phyloP scores from a whole-genome alignment of 805 yeast genomes.

The Komagataella pseudopastoris region DNA sequence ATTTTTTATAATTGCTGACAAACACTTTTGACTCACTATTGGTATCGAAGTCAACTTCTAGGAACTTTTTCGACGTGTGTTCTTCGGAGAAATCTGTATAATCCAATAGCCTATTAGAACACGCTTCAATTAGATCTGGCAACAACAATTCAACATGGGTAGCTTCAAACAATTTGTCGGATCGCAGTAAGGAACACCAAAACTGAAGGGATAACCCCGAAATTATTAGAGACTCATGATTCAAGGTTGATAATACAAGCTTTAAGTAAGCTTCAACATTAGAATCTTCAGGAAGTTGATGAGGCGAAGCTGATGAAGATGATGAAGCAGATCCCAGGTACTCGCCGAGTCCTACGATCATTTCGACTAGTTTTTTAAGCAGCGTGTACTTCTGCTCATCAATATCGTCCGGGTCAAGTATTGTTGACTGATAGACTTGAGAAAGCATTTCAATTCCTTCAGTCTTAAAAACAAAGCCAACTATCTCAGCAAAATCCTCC shows the following conservation, averaged over 20 bases:
- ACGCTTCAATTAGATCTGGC: slow-evolving; percentile 57
- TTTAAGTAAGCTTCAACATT: slow-evolving; percentile 59
- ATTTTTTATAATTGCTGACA: slow-evolving; percentile 65
- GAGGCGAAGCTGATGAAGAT: background rate
- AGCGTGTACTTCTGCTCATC: slow-evolving; percentile 66
- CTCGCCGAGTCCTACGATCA: slow-evolving; percentile 79
- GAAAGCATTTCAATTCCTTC: slow-evolving; percentile 63
- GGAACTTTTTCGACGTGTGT: slow-evolving; percentile 45
- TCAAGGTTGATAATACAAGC: slow-evolving; percentile 68
- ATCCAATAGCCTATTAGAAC: slow-evolving; percentile 68
- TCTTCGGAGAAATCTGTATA: slow-evolving; percentile 59
- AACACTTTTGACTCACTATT: slow-evolving; percentile 68
- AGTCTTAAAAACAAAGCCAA: slow-evolving; percentile 63
- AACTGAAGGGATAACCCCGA: slow-evolving; percentile 85
- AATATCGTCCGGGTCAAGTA: slow-evolving; percentile 52
- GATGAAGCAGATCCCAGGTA: slow-evolving; percentile 39
- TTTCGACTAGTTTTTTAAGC: slow-evolving; percentile 81
- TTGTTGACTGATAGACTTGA: slow-evolving; percentile 47
- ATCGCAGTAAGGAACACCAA: slow-evolving; percentile 85
- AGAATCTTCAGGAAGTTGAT: slow-evolving; percentile 13
- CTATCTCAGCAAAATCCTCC: slow-evolving; percentile 62
- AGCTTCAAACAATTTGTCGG: slow-evolving; percentile 56
- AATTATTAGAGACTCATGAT: slow-evolving; percentile 75
- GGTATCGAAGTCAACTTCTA: slow-evolving; percentile 84
- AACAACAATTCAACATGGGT: slow-evolving; percentile 40